These are phyloP conservation scores for Saturnispora silvae DNA, from an alignment of 805 yeast species.

Conservation along the genomic window DNA sequence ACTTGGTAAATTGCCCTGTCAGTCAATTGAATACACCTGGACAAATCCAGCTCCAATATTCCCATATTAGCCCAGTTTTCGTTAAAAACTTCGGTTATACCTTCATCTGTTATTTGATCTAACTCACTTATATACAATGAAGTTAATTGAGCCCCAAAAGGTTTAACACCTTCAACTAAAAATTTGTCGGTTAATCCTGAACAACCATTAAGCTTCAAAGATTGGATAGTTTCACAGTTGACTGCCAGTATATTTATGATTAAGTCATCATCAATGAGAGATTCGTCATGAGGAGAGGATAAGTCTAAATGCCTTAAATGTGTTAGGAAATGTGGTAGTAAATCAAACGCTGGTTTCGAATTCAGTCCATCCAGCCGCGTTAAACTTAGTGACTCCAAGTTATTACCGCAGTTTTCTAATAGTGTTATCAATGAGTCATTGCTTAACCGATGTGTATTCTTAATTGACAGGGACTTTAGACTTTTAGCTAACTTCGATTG, in stretches of 20 bases:
- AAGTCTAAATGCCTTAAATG: conserved; percentile 51
- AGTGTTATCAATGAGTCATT: conserved; percentile 54
- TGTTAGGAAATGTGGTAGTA: conserved; percentile 54
- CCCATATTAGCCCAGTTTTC: conserved; percentile 50
- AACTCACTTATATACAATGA: conserved; percentile 47
- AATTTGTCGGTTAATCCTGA: conserved; percentile 57
- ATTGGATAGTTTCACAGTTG: conserved; percentile 50
- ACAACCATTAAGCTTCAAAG: conserved; percentile 65
- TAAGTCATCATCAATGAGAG: conserved; percentile 57
- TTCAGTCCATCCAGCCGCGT: conserved; percentile 65
- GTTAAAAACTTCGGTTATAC: conserved; percentile 47
- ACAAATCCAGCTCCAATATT: conserved; percentile 46
- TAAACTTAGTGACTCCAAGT: conserved; percentile 47
- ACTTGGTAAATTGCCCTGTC: conserved; percentile 54
- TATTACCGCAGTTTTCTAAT: conserved; percentile 48
- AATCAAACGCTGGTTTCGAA: conserved; percentile 43
- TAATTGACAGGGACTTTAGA: conserved; percentile 49
- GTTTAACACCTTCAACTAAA: conserved; percentile 43
- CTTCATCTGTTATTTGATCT: conserved; percentile 61
- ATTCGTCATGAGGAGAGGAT: conserved; percentile 56
- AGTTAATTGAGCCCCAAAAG: conserved; percentile 47
- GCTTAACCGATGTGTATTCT: conserved; percentile 77
- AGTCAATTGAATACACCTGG: conserved; percentile 55
- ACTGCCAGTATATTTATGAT: conserved; percentile 49
- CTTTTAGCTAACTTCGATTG: conserved; percentile 39